phyloP scores from a whole-genome alignment of 1,139 yeast species.

The Debaryomyces robertsiae region DNA sequence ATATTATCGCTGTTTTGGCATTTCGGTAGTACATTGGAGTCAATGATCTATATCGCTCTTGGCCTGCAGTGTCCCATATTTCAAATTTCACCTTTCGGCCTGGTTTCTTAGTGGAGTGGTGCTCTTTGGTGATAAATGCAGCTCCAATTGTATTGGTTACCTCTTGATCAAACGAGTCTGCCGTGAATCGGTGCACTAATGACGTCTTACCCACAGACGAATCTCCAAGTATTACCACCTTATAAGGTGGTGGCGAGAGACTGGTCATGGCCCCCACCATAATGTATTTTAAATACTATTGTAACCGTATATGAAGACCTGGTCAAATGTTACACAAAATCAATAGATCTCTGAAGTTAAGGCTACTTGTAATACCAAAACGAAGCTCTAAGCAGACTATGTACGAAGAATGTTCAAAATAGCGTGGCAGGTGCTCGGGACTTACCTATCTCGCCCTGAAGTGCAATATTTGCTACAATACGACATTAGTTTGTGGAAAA shows the following conservation, averaged over 20 bases:
- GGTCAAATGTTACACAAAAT: slow-evolving; percentile 1
- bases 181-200: slow-evolving; percentile 45
- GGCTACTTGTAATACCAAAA: too few relatives aligned
- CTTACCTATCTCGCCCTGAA: too few relatives aligned
- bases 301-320: neutral
- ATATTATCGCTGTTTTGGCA: slow-evolving; percentile 45
- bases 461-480: too few relatives aligned
- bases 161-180: slow-evolving; percentile 37
- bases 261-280: slow-evolving; percentile 2
- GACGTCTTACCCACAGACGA: slow-evolving; percentile 53
- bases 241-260: slow-evolving; percentile 28
- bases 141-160: slow-evolving; percentile 53
- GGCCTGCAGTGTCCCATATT: slow-evolving; percentile 59
- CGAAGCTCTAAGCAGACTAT: too few relatives aligned
- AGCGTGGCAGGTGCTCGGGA: too few relatives aligned
- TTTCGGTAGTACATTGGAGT: slow-evolving; percentile 55
- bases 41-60: slow-evolving; percentile 48
- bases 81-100: slow-evolving; percentile 37
- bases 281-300: neutral
- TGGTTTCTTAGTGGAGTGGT: slow-evolving; percentile 19
- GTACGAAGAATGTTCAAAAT: too few relatives aligned
- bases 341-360: too few relatives aligned
- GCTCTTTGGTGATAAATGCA: slow-evolving; percentile 47
- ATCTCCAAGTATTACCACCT: slow-evolving; percentile 49
- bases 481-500: too few relatives aligned